Percentiles rank a stretch among this genome's conserved stretches.
phyloP scores from a whole-genome alignment of 495 filamentous ascomycete species.

The Cryomyces minteri region DNA sequence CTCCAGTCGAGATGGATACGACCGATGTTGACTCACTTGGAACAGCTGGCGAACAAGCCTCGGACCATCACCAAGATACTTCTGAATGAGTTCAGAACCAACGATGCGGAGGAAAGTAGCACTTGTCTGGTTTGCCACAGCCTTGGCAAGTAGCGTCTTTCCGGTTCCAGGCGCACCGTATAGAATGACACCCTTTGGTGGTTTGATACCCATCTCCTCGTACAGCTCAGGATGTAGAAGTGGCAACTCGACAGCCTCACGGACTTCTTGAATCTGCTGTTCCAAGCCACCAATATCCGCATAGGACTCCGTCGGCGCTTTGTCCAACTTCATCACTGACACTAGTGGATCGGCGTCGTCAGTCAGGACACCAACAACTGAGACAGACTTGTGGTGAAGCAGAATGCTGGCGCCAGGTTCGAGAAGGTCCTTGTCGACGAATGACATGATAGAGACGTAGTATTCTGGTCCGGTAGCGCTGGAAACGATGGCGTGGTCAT shows the following conservation, averaged over 20 bases:
- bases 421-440: slow-evolving; percentile 96
- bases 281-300: slow-evolving; percentile 97
- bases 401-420: slow-evolving; percentile 93
- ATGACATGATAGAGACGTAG: slow-evolving; percentile 99
- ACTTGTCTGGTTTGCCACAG: slow-evolving; percentile 95
- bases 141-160: slow-evolving; percentile 94
- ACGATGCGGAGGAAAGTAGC: slow-evolving; percentile 98
- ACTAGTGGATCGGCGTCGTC: slow-evolving; percentile 94
- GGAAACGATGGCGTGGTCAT: slow-evolving; percentile 97
- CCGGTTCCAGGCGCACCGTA: slow-evolving; percentile 96
- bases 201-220: slow-evolving; percentile 99
- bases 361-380: slow-evolving; percentile 91
- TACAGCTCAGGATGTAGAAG: slow-evolving; percentile 94
- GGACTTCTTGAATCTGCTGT: slow-evolving; percentile 88
- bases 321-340: slow-evolving; percentile 98
- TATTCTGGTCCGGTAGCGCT: slow-evolving; percentile 96
- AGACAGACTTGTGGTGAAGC: slow-evolving; percentile 93
- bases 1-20: too few species aligned
- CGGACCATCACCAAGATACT: slow-evolving; percentile 94
- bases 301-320: slow-evolving; percentile 95
- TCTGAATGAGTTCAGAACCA: slow-evolving; percentile 95
- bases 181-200: slow-evolving; percentile 97
- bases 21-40: slow-evolving; percentile 29
- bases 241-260: slow-evolving; percentile 91
- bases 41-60: slow-evolving; percentile 92